Conservation (phyloP, 768 basidiomycete genomes). For the Calvatia gigantea region DNA sequence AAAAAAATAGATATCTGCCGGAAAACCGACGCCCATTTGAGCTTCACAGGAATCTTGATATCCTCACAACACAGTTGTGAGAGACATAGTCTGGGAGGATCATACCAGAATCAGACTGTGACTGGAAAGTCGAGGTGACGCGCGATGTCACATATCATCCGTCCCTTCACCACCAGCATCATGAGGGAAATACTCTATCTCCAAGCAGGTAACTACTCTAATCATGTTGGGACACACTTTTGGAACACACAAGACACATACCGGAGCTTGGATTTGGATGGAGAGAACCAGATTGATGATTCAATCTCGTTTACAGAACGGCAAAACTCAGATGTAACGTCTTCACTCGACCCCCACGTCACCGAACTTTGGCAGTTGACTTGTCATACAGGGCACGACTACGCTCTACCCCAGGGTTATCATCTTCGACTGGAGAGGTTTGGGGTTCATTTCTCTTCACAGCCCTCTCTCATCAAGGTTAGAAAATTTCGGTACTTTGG, state of each 20-base stretch:
- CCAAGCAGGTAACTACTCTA: conserved; percentile 66
- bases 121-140: too few relatives aligned
- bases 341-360: not conserved
- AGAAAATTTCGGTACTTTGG: conserved; percentile 68
- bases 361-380: not conserved
- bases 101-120: not conserved
- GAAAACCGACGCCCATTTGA: too few relatives aligned
- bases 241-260: conserved; percentile 82
- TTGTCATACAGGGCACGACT: conserved; percentile 36
- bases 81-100: too few relatives aligned
- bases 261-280: conserved; percentile 44
- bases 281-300: conserved; percentile 42
- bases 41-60: too few relatives aligned
- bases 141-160: too few relatives aligned
- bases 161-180: not conserved
- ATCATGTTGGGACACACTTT: conserved; percentile 72
- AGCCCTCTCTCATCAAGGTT: conserved; percentile 11
- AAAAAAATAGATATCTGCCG: too few relatives aligned
- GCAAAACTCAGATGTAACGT: not conserved
- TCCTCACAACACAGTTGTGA: too few relatives aligned
- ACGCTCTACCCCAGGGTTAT: conserved; percentile 61
- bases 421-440: conserved; percentile 67
- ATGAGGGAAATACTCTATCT: conserved; percentile 83
- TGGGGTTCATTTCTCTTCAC: not conserved
- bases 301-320: conserved; percentile 69